Base-by-base conservation (phyloP, 1,284 basidiomycete species). In the Ceratobasidium sp. region DNA sequence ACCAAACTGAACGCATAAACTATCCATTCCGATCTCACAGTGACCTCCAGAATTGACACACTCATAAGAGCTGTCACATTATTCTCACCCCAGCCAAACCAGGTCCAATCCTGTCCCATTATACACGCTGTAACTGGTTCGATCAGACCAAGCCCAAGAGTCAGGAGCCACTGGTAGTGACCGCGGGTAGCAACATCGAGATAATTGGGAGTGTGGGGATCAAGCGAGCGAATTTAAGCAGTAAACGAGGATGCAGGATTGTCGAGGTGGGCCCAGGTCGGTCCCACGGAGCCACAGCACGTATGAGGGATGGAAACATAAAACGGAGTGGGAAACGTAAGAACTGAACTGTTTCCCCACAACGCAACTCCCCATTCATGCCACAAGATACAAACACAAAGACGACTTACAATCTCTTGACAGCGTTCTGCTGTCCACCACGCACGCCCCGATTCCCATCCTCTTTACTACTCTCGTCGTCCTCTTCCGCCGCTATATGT, bases 141-240 rank as follows among this genome's bases (percentile, higher is more conserved):
- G 46, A 60, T 55, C 46, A 9, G 69, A 23, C 51, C 69, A 72
- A 60, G 49, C 51, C 33, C 69, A 55, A 55, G 69, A 55, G 69
- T 72, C n/a, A 72, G 4, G 69, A 58, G 26, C 39, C 69, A 72
- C 69, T 55, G 69, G 69, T 44, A 15, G 56, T 3, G 55, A 60
- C 69, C 40, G 56, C 13, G 56, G n/a, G 26, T 15, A 55, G 53
- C 23, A 20, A 55, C 1, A 55, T 9, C 2, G 20, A 55, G 9
- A 49, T 12, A 0, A 68, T 28, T 1, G 12, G 28, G 2, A 23
- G 20, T 2, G 23, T 26, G 66, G 66, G 2, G 10, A 53, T 46
- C 46, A 68, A 33, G 33, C 33, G 33, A 33, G 33, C 1, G 33
- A 33, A 33, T n/a, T n/a, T n/a, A n/a, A n/a, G n/a, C n/a, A n/a